Percentiles rank a stretch among this genome's conserved stretches.
phyloP scores from a whole-genome alignment of 768 basidiomycete genomes.

The Xanthoconium purpureum region DNA sequence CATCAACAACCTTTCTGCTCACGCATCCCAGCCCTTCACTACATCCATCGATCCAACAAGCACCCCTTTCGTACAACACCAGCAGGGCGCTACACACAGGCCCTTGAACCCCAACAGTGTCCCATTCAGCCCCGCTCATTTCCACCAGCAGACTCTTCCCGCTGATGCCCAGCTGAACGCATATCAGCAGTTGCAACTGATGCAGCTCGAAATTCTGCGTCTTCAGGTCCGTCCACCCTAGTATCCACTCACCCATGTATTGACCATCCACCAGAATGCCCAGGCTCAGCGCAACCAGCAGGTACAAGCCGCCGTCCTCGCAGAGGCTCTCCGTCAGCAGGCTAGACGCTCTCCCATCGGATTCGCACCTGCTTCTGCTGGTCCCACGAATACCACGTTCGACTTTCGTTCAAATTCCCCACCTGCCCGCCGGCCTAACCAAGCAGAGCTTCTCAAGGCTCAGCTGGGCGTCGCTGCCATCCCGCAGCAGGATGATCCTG shows the following conservation, averaged over 20 bases:
- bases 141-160: conserved; percentile 37
- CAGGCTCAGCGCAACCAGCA: conserved; percentile 62
- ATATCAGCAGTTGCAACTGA: conserved; percentile 73
- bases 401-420: conserved; percentile 59
- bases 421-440: conserved; percentile 65
- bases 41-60: conserved; percentile 67
- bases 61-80: conserved; percentile 65
- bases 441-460: conserved; percentile 62
- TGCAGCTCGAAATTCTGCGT: conserved; percentile 79
- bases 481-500: conserved; percentile 48
- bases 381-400: conserved; percentile 60
- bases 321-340: conserved; percentile 54
- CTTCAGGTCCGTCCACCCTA: conserved; percentile 57
- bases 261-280: conserved; percentile 42
- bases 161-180: conserved; percentile 55
- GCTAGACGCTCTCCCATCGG: conserved; percentile 30
- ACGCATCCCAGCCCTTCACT: conserved; percentile 49
- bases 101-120: conserved; percentile 51
- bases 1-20: conserved; percentile 37
- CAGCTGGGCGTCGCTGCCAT: conserved; percentile 45
- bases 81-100: conserved; percentile 53
- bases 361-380: conserved; percentile 66
- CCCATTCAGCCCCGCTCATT: conserved; percentile 43
- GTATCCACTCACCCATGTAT: conserved; percentile 1
- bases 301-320: conserved; percentile 68